phyloP scores from a whole-genome alignment of 148 eudicot genomes.

The Pouteria glomerata region DNA sequence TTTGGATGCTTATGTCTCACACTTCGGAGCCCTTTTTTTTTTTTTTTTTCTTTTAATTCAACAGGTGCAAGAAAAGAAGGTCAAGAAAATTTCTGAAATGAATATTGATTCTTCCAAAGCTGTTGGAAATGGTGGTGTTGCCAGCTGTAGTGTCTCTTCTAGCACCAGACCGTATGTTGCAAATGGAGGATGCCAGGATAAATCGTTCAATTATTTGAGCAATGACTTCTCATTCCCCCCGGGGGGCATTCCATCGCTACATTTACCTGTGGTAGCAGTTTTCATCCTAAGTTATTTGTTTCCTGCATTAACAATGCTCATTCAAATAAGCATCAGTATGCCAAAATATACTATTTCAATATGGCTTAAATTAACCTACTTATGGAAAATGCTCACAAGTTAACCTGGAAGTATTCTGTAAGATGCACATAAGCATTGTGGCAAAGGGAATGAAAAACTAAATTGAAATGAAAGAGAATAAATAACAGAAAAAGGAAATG shows the following conservation, averaged over 20 bases:
- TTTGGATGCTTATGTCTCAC: constrained; percentile 9
- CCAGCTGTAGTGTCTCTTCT: constrained; percentile 44
- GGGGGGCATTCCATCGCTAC: constrained; percentile 57
- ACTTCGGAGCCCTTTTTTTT: neutral
- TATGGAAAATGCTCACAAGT: neutral
- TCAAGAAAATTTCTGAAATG: constrained; percentile 65
- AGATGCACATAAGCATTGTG: no score
- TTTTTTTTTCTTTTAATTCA: constrained; percentile 9
- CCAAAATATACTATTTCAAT: neutral
- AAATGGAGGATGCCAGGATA: constrained; percentile 47
- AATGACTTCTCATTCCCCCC: constrained; percentile 50
- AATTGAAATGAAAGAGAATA: no score
- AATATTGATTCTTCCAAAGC: constrained; percentile 53
- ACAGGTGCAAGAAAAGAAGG: constrained; percentile 86
- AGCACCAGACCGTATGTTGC: constrained; percentile 36
- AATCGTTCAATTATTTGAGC: constrained; percentile 31
- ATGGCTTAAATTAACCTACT: neutral
- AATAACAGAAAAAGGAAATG: no score
- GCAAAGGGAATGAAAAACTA: no score
- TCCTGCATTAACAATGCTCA: neutral
- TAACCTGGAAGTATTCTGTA: neutral
- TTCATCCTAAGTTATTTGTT: constrained; percentile 18
- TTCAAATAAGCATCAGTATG: neutral
- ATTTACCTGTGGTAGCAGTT: constrained; percentile 72
- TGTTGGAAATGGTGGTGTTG: constrained; percentile 45